phyloP scores from a whole-genome alignment of 768 basidiomycete genomes.

The Coprinopsis sp. region DNA sequence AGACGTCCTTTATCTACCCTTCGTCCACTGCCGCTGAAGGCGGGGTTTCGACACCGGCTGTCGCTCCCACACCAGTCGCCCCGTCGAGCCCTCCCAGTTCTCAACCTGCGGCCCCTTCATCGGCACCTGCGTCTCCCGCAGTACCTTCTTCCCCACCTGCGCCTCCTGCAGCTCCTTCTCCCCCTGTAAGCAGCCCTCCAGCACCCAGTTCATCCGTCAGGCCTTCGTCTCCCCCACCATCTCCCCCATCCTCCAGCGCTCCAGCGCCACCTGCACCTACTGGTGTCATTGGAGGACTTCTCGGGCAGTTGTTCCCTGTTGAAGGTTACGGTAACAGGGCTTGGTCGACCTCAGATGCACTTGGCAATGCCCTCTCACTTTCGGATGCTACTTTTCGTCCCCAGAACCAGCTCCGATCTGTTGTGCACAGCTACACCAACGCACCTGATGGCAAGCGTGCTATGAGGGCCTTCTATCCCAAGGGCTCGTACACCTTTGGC shows the following conservation, averaged over 20 bases:
- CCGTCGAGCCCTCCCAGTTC: neutral
- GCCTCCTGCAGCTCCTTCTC: conserved; percentile 1
- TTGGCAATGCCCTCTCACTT: conserved; percentile 32
- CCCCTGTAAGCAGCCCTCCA: neutral
- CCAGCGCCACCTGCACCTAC: conserved; percentile 12
- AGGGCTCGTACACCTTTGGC: conserved; percentile 52
- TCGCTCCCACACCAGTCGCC: neutral
- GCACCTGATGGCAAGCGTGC: conserved; percentile 48
- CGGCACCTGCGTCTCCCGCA: neutral
- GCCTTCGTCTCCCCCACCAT: conserved; percentile 6
- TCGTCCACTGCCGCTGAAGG: neutral
- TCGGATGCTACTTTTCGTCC: conserved; percentile 42
- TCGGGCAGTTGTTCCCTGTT: conserved; percentile 41
- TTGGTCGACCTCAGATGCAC: conserved; percentile 43
- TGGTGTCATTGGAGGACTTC: conserved; percentile 11
- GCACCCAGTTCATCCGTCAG: conserved; percentile 8
- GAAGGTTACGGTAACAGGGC: conserved; percentile 24
- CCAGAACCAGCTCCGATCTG: conserved; percentile 29
- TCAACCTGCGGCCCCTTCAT: neutral
- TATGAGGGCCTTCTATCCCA: conserved; percentile 50
- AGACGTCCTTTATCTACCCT: neutral
- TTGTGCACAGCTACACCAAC: conserved; percentile 37
- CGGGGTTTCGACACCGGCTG: neutral
- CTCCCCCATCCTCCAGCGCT: conserved; percentile 12
- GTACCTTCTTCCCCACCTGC: neutral